Conservation (phyloP, 768 basidiomycete species). For the Neoboletus brunneissimus region DNA sequence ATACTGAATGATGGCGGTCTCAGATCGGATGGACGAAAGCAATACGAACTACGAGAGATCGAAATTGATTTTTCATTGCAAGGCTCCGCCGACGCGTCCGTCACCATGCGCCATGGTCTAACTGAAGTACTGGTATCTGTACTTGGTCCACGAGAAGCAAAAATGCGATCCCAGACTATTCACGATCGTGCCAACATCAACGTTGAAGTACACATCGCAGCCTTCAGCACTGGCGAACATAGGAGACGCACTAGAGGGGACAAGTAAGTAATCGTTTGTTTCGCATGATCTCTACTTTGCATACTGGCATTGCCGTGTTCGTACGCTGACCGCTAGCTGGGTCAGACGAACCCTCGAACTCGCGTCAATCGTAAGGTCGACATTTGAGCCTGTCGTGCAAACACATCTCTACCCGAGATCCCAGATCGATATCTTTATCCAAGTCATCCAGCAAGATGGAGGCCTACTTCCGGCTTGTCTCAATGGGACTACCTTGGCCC, state of each 20-base stretch:
- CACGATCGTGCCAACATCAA: slow-evolving; percentile 88
- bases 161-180: slow-evolving; percentile 70
- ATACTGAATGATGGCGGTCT: slow-evolving; percentile 83
- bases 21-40: slow-evolving; percentile 90
- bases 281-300: not conserved
- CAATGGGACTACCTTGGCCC: slow-evolving; percentile 91
- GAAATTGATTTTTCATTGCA: slow-evolving; percentile 73
- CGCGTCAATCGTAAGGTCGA: slow-evolving; percentile 82
- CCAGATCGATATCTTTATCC: slow-evolving; percentile 91
- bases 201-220: slow-evolving; percentile 84
- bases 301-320: not conserved
- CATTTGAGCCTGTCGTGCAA: slow-evolving; percentile 94
- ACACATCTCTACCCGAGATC: slow-evolving; percentile 89
- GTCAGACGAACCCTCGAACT: slow-evolving; percentile 83
- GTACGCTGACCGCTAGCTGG: slow-evolving; percentile 3
- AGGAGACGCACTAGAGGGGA: slow-evolving; percentile 77
- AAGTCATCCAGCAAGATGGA: slow-evolving; percentile 93
- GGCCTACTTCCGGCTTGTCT: slow-evolving; percentile 88
- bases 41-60: slow-evolving; percentile 85
- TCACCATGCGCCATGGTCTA: slow-evolving; percentile 81
- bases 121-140: slow-evolving; percentile 87
- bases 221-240: slow-evolving; percentile 82
- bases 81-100: slow-evolving; percentile 82
- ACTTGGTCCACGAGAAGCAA: slow-evolving; percentile 90
- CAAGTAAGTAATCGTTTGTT: slow-evolving; percentile 58